Evolutionary conservation across 257 asterid species (phyloP), one percentile per base, ranked within the genome.

Genomic region (Plantago elongata): DNA sequence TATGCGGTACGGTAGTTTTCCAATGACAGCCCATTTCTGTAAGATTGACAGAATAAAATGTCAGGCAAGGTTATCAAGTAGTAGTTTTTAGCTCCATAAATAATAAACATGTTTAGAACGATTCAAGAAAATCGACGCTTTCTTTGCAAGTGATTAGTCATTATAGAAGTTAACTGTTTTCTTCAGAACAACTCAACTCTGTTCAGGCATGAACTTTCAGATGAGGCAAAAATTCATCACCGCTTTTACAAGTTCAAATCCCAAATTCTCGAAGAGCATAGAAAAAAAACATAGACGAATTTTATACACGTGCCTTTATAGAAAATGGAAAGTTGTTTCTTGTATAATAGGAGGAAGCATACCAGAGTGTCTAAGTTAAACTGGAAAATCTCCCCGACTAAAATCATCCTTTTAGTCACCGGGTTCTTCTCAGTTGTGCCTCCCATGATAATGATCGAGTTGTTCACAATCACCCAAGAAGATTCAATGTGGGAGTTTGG

Each of bases 351-450:
- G 15, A n/a, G 47, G 38, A 29, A 9, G 50, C 62, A 38, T 79
- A 87, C 95, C 83, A 76, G 51, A 11, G 88, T 67, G 72, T 78
- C 75, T 63, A 84, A 69, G 70, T 78, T 62, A 59, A 87, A 82
- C 38, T 60, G 80, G 75, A 87, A 78, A 47, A 87, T 69, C 78
- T 87, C 95, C 55, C 93, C 95, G 11, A 87, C 93, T 60, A 87
- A 65, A 65, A 84, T 75, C 90, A 87, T 87, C 82, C 91, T 79
- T 70, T 87, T 87, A 42, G 77, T 84, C 37, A 76, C 62, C 0
- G 95, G 95, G 70, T 84, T 83, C 66, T 82, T 84, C 78, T 84
- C 93, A 4, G 89, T 84, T 40, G 95, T 82, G 68, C 95, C 95
- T 78, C 92, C 92, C 69, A 72, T 46, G 43, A 82, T 77, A 52